Evolutionary conservation across 2,329 filamentous ascomycete genomes (phyloP), one percentile per base, ranked within the genome.

Genomic region (Pestalotiopsis fici): DNA sequence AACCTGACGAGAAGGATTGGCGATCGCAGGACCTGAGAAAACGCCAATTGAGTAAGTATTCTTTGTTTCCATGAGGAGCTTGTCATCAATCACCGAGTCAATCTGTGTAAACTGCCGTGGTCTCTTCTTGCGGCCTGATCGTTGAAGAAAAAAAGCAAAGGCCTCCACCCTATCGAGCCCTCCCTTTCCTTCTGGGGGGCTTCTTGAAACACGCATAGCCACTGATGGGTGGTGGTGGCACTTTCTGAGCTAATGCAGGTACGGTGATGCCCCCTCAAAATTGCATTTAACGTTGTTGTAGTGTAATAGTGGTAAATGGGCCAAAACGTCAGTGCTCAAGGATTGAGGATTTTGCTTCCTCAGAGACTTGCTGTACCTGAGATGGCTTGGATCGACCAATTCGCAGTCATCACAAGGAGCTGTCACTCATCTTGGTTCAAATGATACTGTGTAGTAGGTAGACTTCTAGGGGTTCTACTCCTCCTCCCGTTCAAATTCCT

Each of bases 131-230:
- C 47, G 23, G 15, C 47, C 61, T 31, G 25, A 55, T 64, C 47
- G 61, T 55, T 64, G 31, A 64, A 54, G 61, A 56, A 64, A 54
- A n/a, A 43, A 56, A 64, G 37, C 50, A 25, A 31, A 54, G 59
- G 3, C 59, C 59, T 37, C 37, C 59, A 35, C 7, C n/a, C 62
- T 5, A 31, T 23, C 62, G 39, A 31, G 13, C 62, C 60, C 15
- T 27, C 35, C 37, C 12, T 12, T 28, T 27, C 43, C 62, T 64
- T n/a, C 43, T 39, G 13, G 25, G 50, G 23, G 15, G 21, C 25
- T 54, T 43, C 27, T 21, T 73, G 74, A 76, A 76, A 76, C 75
- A 54, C 70, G 68, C 75, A 76, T 72, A 75, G 75, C 75, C 75
- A 75, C 74, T 43, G 69, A 54, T 50, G 69, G 64, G 56, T 56